These are phyloP conservation scores for Penicillium sp. DNA, from an alignment of 2,329 filamentous ascomycete species.

Conservation along the genomic window DNA sequence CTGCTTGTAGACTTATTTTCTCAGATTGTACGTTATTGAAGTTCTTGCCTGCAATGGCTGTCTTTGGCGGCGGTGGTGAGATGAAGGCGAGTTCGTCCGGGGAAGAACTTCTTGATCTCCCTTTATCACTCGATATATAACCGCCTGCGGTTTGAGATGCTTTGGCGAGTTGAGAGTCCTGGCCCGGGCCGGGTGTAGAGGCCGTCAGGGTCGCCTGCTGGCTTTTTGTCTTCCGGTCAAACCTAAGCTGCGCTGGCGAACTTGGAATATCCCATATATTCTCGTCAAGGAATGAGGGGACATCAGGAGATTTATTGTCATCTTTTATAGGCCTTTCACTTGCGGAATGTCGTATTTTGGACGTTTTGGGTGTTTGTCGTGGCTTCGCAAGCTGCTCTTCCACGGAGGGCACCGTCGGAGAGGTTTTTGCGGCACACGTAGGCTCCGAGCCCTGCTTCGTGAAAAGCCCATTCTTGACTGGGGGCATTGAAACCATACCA, in stretches of 20 bases:
- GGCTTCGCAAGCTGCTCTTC: conserved; percentile 14
- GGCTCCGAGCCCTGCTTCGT: not conserved
- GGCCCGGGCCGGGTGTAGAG: not conserved
- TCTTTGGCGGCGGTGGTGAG: conserved; percentile 21
- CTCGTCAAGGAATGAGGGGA: conserved; percentile 14
- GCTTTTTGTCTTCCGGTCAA: conserved; percentile 7
- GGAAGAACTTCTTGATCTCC: conserved; percentile 30
- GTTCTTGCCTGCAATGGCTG: not conserved
- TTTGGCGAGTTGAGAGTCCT: not conserved
- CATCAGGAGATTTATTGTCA: not conserved
- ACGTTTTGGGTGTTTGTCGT: conserved; percentile 15
- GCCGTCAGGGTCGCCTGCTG: conserved; percentile 10
- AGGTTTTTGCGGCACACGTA: not conserved
- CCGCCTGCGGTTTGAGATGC: not conserved
- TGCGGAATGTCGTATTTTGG: conserved; percentile 15
- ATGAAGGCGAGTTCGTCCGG: conserved; percentile 42
- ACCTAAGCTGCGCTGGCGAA: conserved; percentile 16
- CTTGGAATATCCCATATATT: conserved; percentile 32
- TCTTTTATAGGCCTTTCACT: conserved; percentile 4
- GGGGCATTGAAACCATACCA: not conserved
- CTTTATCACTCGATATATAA: not conserved
- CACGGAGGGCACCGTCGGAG: not conserved
- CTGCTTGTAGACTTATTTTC: conserved; percentile 5
- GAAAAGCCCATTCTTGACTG: not conserved
- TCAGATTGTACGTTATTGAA: conserved; percentile 6